Conservation (phyloP, 331 rosid genomes). For the Acacia concinna region DNA sequence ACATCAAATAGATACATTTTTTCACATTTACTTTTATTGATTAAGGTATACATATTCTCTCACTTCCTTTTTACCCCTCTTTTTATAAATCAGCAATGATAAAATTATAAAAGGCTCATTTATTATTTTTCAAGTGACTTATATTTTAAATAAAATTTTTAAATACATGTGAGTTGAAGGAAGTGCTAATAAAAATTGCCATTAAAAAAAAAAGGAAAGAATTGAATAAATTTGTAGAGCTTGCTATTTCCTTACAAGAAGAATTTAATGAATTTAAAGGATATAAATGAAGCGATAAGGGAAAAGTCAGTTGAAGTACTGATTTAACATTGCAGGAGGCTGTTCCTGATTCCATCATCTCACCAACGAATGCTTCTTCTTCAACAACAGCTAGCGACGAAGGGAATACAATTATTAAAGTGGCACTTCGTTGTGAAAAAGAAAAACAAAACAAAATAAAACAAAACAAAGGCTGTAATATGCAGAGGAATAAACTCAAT, state of each 20-base stretch:
- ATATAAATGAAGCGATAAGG: background rate
- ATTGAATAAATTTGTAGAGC: background rate
- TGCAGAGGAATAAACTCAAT: slow-evolving; percentile 38
- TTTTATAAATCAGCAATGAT: too few relatives aligned
- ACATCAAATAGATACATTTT: too few relatives aligned
- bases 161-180: too few relatives aligned
- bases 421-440: background rate
- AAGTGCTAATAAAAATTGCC: too few relatives aligned
- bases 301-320: background rate
- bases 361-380: slow-evolving; percentile 7
- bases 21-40: too few relatives aligned
- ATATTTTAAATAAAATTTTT: too few relatives aligned
- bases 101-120: too few relatives aligned
- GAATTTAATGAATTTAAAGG: background rate
- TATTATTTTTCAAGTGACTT: too few relatives aligned
- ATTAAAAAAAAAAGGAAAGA: too few relatives aligned
- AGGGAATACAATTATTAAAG: slow-evolving; percentile 32
- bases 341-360: background rate
- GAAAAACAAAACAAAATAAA: too few relatives aligned
- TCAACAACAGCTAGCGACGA: background rate
- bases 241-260: background rate
- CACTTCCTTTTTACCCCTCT: too few relatives aligned
- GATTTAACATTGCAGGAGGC: background rate
- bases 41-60: too few relatives aligned
- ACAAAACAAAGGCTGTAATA: slow-evolving; percentile 26